Base-by-base conservation (phyloP, 148 eudicot genomes). In the Rhododendron kiyosumense region DNA sequence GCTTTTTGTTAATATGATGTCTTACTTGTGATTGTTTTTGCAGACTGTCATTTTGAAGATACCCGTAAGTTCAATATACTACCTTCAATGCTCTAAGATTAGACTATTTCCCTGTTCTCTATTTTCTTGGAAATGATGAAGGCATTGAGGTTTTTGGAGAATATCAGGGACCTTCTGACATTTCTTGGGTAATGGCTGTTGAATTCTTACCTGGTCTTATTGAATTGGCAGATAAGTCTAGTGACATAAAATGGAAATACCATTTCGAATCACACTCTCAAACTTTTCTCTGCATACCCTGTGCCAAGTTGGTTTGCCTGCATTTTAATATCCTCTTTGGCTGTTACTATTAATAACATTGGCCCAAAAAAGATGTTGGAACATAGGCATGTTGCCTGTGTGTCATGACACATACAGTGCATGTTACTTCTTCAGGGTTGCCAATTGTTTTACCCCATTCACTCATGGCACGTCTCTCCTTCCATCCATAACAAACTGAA, bases 31-130 rank as follows among this genome's bases (percentile, higher is more conserved):
- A 81, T 76, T 89, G 54, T 65, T 67, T 88, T 36, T 91, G 91
- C 99, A 96, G 99, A 89, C 94, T 84, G 86, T 90, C 81, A 87
- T 94, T 83, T 81, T 94, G 86, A 94, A 89, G 92, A 88, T 88
- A 71, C 89, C 89, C 87, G 99, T 96, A 91, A 94, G 98, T 90
- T 88, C 83, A 57, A 49, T 12, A 59, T 18, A 54, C 20, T 12
- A 67, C 79, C 81, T 49, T 81, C 36, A 65, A 51, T 73, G 3
- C 73, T 52, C 11, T 36, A 63, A 32, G 26, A 57, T 45, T 30
- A 74, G 57, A 49, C 14, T 26, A 11, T 26, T 78, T 48, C 26
- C 14, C 15, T 22, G 0, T 73, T 83, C 12, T 51, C 2, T 49
- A 26, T 28, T 11, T 34, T n/a, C 9, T 81, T 11, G 52, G 84